Percentiles rank a stretch among this genome's conserved stretches.
Evolutionary conservation across 495 filamentous ascomycete genomes (phyloP).

Genomic region (Thermochaetoides thermophila): DNA sequence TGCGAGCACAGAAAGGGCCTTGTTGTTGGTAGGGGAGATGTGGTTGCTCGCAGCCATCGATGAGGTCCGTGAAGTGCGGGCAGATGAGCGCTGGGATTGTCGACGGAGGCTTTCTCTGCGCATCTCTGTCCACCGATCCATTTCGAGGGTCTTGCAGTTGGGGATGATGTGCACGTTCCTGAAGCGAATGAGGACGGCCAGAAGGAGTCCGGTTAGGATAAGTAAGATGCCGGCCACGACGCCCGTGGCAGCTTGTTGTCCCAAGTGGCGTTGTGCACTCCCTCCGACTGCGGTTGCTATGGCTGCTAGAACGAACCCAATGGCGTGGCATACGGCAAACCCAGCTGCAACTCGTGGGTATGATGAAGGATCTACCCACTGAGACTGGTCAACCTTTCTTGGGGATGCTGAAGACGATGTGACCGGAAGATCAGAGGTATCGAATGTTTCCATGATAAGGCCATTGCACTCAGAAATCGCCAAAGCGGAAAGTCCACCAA

Average conservation of each 20-base stretch:
- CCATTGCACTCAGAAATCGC: slow-evolving; percentile 64
- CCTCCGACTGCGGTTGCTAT: slow-evolving; percentile 49
- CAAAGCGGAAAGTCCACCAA: slow-evolving; percentile 54
- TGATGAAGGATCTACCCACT: slow-evolving; percentile 50
- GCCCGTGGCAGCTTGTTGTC: slow-evolving; percentile 49
- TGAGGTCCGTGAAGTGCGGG: too few relatives aligned
- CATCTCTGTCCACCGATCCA: slow-evolving; percentile 33
- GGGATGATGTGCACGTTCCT: slow-evolving; percentile 53
- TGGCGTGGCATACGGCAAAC: slow-evolving; percentile 50
- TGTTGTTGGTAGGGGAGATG: too few relatives aligned
- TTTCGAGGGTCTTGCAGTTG: slow-evolving; percentile 32
- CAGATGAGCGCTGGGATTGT: slow-evolving; percentile 20
- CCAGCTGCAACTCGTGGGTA: slow-evolving; percentile 58
- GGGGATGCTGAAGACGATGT: too few relatives aligned
- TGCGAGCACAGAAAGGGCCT: too few relatives aligned
- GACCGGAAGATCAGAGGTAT: slow-evolving; percentile 57
- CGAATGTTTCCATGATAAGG: slow-evolving; percentile 67
- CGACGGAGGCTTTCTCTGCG: slow-evolving; percentile 26
- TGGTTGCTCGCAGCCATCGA: too few relatives aligned
- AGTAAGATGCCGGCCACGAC: slow-evolving; percentile 48
- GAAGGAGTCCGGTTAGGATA: slow-evolving; percentile 44
- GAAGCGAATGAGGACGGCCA: slow-evolving; percentile 43
- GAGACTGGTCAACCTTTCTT: too few relatives aligned
- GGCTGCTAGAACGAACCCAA: slow-evolving; percentile 51
- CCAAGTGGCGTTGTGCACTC: slow-evolving; percentile 41